These are phyloP conservation scores for Clohesyomyces aquaticus DNA, from an alignment of 495 filamentous ascomycete species.

Conservation along the genomic window DNA sequence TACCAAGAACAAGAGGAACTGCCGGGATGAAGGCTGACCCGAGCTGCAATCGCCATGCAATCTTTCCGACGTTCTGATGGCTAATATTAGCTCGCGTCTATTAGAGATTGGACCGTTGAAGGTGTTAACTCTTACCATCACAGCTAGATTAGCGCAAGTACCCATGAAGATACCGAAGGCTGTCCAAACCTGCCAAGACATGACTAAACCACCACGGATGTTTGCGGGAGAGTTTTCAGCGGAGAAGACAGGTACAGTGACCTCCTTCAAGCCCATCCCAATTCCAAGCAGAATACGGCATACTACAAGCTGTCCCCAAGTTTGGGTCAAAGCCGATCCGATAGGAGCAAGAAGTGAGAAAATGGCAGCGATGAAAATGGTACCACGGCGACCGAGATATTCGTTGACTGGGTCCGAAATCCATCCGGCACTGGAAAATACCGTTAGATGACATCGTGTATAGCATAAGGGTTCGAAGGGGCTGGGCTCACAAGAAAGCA, in stretches of 20 bases:
- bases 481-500: constrained; percentile 36
- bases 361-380: constrained; percentile 68
- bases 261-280: constrained; percentile 66
- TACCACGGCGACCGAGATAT: constrained; percentile 65
- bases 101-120: background rate
- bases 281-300: constrained; percentile 63
- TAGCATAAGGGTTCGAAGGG: background rate
- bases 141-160: constrained; percentile 62
- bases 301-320: constrained; percentile 64
- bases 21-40: constrained; percentile 74
- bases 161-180: constrained; percentile 68
- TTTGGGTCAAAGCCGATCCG: constrained; percentile 66
- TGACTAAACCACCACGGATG: constrained; percentile 66
- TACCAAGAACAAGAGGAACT: constrained; percentile 62
- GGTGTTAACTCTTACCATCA: constrained; percentile 41
- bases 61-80: constrained; percentile 51
- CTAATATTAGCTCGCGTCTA: background rate
- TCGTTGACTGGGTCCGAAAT: constrained; percentile 72
- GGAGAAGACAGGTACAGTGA: constrained; percentile 64
- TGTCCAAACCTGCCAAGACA: constrained; percentile 63
- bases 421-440: constrained; percentile 59
- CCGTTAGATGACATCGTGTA: constrained; percentile 38
- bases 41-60: constrained; percentile 67
- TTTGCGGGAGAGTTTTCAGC: constrained; percentile 64
- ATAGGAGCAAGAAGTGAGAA: constrained; percentile 67